Base-by-base conservation (phyloP, 495 filamentous ascomycete genomes). In the Clavariopsis aquatica region DNA sequence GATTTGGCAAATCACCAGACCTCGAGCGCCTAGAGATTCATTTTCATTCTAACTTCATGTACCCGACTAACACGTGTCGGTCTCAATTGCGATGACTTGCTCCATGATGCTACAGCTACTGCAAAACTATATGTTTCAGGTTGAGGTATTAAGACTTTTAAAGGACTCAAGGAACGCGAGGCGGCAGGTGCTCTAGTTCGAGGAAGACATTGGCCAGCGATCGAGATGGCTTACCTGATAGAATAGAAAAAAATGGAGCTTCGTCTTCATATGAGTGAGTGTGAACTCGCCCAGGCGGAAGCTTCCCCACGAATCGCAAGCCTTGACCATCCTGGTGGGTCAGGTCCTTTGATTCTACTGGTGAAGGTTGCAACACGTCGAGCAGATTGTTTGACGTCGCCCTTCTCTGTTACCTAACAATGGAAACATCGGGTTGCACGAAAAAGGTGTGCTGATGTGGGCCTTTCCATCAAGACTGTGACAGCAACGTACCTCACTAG, bases 1-100 rank as follows among this genome's bases (percentile, higher is more conserved):
- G 34, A 77, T 78, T 52, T 66, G 71, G 65, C 38, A 45, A 57
- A 72, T 74, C 60, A 65, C 60, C 19, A 60, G 57, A 49, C 28
- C 53, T 10, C 47, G 45, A 29, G 13, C 26, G 28, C 19, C 47
- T 8, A 20, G 17, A 24, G 54, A 71, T 43, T 29, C 22, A n/a
- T 71, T 61, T 28, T 36, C 41, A 15, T 52, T 64, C 29, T 71
- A 36, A 64, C 4, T 19, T 13, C 8, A 20, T 23, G 24, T 15
- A 15, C 8, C 23, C 28, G 5, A 26, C 15, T n/a, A 34, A 43
- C 60, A 62, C 60, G 60, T 62, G 51, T 56, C 24, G 22, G 23
- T 13, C n/a, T 64, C 26, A 20, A 55, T 49, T 20, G 49, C 47
- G 22, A n/a, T 53, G 15, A 55, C 20, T 52, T 53, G 29, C 20